These are phyloP conservation scores for Aspergillus sp. DNA, from an alignment of 2,329 filamentous ascomycete species.

Conservation along the genomic window DNA sequence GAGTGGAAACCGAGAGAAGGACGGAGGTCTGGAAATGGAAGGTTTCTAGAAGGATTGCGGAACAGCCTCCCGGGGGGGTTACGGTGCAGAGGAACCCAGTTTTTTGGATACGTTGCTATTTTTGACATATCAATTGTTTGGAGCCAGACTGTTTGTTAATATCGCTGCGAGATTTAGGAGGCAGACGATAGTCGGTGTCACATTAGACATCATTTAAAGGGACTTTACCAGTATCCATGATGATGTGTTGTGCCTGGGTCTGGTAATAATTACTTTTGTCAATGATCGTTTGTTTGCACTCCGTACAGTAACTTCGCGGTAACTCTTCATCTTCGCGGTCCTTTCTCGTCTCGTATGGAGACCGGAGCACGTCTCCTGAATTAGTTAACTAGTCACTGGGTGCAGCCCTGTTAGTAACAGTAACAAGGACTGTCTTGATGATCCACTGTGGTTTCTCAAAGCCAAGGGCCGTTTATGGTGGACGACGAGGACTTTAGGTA, in stretches of 20 bases:
- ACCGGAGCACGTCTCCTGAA: not conserved
- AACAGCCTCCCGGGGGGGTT: not conserved
- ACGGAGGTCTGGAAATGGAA: slow-evolving; percentile 3
- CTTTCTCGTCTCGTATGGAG: not conserved
- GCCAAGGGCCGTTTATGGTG: not conserved
- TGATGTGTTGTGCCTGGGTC: not conserved
- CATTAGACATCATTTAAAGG: not conserved
- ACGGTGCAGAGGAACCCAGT: too few relatives aligned
- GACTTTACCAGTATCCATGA: not conserved
- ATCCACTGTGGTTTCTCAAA: slow-evolving; percentile 1
- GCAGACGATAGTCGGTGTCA: slow-evolving; percentile 1
- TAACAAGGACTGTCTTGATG: not conserved
- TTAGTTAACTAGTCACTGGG: not conserved
- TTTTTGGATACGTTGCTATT: not conserved
- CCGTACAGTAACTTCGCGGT: too few relatives aligned
- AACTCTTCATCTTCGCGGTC: not conserved
- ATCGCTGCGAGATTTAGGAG: not conserved
- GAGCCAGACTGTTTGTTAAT: not conserved
- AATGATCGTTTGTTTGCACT: too few relatives aligned
- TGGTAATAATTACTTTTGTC: not conserved
- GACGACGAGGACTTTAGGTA: not conserved
- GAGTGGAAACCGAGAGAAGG: slow-evolving; percentile 2
- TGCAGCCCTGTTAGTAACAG: not conserved
- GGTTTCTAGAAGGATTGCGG: slow-evolving; percentile 8
- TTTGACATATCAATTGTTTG: not conserved